phyloP scores from a whole-genome alignment of 352 stramenopile genomes.

The Phytophthora kernoviae region DNA sequence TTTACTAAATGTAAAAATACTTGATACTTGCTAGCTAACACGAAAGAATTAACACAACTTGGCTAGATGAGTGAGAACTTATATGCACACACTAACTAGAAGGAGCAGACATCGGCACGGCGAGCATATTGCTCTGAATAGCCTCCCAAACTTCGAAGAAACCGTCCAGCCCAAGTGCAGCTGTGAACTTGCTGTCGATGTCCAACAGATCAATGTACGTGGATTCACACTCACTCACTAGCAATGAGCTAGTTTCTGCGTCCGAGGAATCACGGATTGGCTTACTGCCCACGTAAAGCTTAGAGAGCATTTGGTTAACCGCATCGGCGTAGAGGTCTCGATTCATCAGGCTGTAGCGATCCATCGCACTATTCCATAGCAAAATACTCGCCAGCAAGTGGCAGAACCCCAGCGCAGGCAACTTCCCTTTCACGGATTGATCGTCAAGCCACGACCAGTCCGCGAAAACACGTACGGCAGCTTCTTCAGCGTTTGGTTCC shows the following conservation, averaged over 20 bases:
- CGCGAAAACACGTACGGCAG: constrained; percentile 60
- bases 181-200: constrained; percentile 36
- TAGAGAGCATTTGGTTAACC: constrained; percentile 29
- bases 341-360: constrained; percentile 33
- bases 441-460: constrained; percentile 79
- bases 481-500: constrained; percentile 50
- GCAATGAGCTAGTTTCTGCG: constrained; percentile 12
- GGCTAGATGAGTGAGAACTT: constrained; percentile 10
- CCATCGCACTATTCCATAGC: constrained; percentile 45
- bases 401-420: constrained; percentile 53
- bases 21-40: neutral
- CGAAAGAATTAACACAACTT: constrained; percentile 1
- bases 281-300: constrained; percentile 25
- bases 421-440: constrained; percentile 36
- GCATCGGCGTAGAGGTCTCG: constrained; percentile 27
- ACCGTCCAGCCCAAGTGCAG: constrained; percentile 29
- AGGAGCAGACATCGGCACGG: constrained; percentile 1
- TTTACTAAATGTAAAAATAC: neutral
- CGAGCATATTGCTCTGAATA: constrained; percentile 35
- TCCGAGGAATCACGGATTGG: constrained; percentile 8
- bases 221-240: constrained; percentile 24
- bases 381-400: constrained; percentile 58
- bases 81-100: neutral
- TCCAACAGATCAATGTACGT: constrained; percentile 32
- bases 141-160: constrained; percentile 43